Base-by-base conservation (phyloP, 2,329 filamentous ascomycete genomes). In the Arthrinium puccinioides region DNA sequence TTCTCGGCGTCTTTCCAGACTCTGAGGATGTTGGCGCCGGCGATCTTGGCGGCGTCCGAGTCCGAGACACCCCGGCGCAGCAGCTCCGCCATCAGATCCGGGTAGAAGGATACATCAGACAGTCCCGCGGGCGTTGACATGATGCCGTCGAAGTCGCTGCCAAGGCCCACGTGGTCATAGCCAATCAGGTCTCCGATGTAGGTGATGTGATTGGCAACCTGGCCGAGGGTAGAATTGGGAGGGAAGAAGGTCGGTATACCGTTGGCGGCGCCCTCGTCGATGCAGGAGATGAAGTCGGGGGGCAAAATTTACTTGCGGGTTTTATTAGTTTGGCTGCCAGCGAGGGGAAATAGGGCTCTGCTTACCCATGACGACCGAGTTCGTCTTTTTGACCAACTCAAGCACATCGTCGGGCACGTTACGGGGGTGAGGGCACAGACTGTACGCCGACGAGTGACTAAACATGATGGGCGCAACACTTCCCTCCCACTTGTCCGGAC, bases 131-230 rank as follows among this genome's bases (percentile, higher is more conserved):
- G 87, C 5, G 79, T 79, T 1, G 50, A 57, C 2, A 57, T 53
- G 39, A 89, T 89, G 8, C 78, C 90, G 56, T 96, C 89, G 56
- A 89, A 96, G 57, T 97, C 90, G 36, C 84, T 88, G 0, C 90
- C 90, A 14, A 96, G 61, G 1, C 89, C 90, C 13, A 96, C 87
- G 55, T 95, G 76, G 27, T 89, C 84, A 50, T 84, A 96, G 4
- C 90, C 90, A 42, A 95, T 87, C 21, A 83, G 63, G 31, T 84
- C 68, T 3, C 87, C 90, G 47, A 96, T 89, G 54, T 97, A 73
- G 45, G 77, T 70, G 43, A 96, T 82, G 57, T 96, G 90, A 43
- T 79, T 71, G 1, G 79, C 87, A 2, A 94, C 86, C 42, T 89
- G 85, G 16, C 70, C 69, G 24, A 97, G 59, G 1, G 86, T 94